Base-by-base conservation (phyloP, 352 stramenopile genomes). In the Pythium diclinum region DNA sequence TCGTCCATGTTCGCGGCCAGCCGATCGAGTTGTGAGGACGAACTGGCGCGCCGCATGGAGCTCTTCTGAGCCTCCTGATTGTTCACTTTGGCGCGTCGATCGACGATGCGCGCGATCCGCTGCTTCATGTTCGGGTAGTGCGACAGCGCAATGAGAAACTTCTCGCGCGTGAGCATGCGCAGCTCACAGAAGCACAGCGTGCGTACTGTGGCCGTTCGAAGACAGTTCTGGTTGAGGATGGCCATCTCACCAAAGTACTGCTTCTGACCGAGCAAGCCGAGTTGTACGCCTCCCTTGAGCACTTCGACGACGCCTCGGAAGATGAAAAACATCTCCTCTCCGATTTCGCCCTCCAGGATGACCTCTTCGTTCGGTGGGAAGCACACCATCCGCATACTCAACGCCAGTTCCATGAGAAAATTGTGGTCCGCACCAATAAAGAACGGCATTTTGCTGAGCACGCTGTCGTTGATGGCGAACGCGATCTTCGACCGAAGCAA, bases 171-270 rank as follows among this genome's bases (percentile, higher is more conserved):
- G 16, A 91, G 73, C 77, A 85, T 83, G 2, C 82, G 79, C 19
- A 91, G 63, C 51, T 91, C 79, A 46, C 82, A 91, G 59, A 91
- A 91, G 69, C 81, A 91, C 36, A 85, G 56, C 25, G 78, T 89
- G n/a, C 82, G 73, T 10, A 91, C 82, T 1, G 80, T 88, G 6
- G 82, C 82, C 14, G 77, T 83, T 2, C 80, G 73, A 16, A 75
- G 70, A 42, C 82, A 85, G 42, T 89, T 79, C 2, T 75, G 58
- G 42, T 79, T 91, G 30, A 91, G 51, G 54, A 91, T 91, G 32
- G 80, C 82, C 79, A 91, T 88, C 52, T 91, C 82, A 7, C 82
- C 82, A 65, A 91, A 91, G 61, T 91, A 89, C 63, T 91, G 82
- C 63, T 91, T 91, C 52, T 89, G 76, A 0, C 82, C 80, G 0